Evolutionary conservation across 495 filamentous ascomycete genomes (phyloP).

Genomic region (Penicillium paxilli): DNA sequence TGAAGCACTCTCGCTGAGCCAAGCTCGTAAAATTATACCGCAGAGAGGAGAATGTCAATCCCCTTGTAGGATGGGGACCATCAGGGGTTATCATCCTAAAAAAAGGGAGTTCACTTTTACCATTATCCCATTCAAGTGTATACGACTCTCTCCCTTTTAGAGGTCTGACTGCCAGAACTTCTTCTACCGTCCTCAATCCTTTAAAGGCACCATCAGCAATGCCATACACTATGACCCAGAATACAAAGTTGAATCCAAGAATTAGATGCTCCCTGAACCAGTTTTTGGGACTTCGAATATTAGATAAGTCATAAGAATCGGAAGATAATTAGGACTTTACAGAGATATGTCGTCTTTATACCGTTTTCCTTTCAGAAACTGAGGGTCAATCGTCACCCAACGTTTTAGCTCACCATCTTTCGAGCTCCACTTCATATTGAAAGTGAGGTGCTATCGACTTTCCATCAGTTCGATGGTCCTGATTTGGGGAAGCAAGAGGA

Average conservation of each 20-base stretch:
- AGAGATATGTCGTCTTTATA: slow-evolving; percentile 9
- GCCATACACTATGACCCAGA: slow-evolving; percentile 18
- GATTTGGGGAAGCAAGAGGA: neutral
- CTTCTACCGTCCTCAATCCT: slow-evolving; percentile 9
- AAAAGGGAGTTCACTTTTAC: neutral
- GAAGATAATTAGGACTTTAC: slow-evolving; percentile 11
- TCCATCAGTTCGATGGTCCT: neutral
- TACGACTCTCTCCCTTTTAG: slow-evolving; percentile 22
- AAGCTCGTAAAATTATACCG: slow-evolving; percentile 18
- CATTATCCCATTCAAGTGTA: slow-evolving; percentile 6
- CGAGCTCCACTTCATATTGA: slow-evolving; percentile 16
- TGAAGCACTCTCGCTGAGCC: slow-evolving; percentile 19
- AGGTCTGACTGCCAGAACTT: slow-evolving; percentile 16
- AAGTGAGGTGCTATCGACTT: slow-evolving; percentile 13
- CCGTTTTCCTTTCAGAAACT: slow-evolving; percentile 23
- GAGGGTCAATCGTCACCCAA: slow-evolving; percentile 21
- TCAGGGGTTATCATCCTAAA: neutral
- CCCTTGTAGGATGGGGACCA: neutral
- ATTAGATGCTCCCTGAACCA: slow-evolving; percentile 20
- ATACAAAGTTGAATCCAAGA: slow-evolving; percentile 21
- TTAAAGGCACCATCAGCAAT: slow-evolving; percentile 25
- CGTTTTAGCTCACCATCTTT: slow-evolving; percentile 6
- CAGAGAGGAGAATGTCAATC: neutral
- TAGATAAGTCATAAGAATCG: neutral
- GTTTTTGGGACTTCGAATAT: slow-evolving; percentile 13